These are phyloP conservation scores for Fonsecaea erecta DNA, from an alignment of 2,329 filamentous ascomycete genomes.

Conservation along the genomic window DNA sequence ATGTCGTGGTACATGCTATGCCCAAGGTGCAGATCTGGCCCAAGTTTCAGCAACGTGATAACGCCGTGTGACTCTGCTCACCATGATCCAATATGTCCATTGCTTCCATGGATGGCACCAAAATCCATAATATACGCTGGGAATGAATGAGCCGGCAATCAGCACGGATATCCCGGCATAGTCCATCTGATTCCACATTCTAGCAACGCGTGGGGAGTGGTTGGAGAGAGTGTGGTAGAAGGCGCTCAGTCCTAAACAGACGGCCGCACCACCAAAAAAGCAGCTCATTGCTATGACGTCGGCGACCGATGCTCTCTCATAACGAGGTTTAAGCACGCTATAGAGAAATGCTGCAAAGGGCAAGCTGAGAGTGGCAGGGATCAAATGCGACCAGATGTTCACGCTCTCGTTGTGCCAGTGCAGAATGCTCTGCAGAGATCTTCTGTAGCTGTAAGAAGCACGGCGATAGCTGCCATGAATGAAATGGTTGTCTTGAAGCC, in stretches of 20 bases:
- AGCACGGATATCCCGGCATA: constrained; percentile 91
- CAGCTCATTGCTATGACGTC: constrained; percentile 76
- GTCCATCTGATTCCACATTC: constrained; percentile 89
- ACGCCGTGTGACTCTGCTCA: constrained; percentile 48
- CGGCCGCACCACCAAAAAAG: constrained; percentile 76
- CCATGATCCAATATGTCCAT: constrained; percentile 74
- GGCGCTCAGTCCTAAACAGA: constrained; percentile 79
- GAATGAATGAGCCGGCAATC: constrained; percentile 90
- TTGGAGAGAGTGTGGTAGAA: constrained; percentile 85
- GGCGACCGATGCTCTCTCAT: constrained; percentile 62
- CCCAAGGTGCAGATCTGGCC: constrained; percentile 78
- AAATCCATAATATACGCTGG: constrained; percentile 85
- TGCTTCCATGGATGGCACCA: constrained; percentile 70
- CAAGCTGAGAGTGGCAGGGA: constrained; percentile 62
- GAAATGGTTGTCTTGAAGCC: constrained; percentile 70
- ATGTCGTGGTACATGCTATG: constrained; percentile 74
- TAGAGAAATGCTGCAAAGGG: constrained; percentile 58
- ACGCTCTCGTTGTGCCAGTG: constrained; percentile 72
- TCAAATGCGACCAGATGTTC: constrained; percentile 73
- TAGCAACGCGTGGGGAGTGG: constrained; percentile 76
- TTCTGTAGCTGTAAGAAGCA: constrained; percentile 63
- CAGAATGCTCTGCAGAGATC: constrained; percentile 62
- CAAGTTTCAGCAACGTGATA: constrained; percentile 10
- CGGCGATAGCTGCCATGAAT: constrained; percentile 70
- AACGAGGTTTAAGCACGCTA: constrained; percentile 65